phyloP scores from a whole-genome alignment of 2,329 filamentous ascomycete species.

The Aspergillus sp. region DNA sequence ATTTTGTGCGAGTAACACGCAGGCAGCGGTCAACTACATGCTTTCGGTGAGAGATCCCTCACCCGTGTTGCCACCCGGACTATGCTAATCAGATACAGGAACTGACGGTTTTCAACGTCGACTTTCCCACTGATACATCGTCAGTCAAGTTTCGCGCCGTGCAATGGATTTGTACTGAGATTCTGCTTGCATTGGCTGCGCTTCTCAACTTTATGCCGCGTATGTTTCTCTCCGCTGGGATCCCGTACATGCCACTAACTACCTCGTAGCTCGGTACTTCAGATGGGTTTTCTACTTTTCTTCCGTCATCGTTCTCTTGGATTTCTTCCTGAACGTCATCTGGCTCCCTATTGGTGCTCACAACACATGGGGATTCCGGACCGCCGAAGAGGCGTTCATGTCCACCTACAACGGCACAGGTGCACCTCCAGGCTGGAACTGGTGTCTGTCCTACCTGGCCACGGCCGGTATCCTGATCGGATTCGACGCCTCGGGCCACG shows the following conservation, averaged over 20 bases:
- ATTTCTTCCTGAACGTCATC: constrained; percentile 60
- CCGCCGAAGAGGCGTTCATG: constrained; percentile 59
- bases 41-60: constrained; percentile 42
- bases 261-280: constrained; percentile 44
- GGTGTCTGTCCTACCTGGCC: constrained; percentile 62
- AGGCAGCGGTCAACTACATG: constrained; percentile 54
- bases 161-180: constrained; percentile 60
- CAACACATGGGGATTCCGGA: constrained; percentile 59
- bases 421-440: constrained; percentile 60
- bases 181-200: constrained; percentile 51
- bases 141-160: constrained; percentile 59
- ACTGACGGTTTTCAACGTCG: constrained; percentile 56
- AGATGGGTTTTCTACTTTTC: constrained; percentile 35
- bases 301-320: constrained; percentile 51
- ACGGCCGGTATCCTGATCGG: constrained; percentile 62
- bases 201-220: constrained; percentile 53
- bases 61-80: not conserved
- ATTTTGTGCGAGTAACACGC: constrained; percentile 56
- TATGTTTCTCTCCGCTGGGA: constrained; percentile 27
- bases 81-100: constrained; percentile 42
- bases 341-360: constrained; percentile 60
- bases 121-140: constrained; percentile 55
- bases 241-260: constrained; percentile 17
- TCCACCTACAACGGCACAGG: constrained; percentile 60
- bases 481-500: constrained; percentile 61